Conservation (phyloP, 164 flowering plant species). For the Magnolia officinalis region DNA sequence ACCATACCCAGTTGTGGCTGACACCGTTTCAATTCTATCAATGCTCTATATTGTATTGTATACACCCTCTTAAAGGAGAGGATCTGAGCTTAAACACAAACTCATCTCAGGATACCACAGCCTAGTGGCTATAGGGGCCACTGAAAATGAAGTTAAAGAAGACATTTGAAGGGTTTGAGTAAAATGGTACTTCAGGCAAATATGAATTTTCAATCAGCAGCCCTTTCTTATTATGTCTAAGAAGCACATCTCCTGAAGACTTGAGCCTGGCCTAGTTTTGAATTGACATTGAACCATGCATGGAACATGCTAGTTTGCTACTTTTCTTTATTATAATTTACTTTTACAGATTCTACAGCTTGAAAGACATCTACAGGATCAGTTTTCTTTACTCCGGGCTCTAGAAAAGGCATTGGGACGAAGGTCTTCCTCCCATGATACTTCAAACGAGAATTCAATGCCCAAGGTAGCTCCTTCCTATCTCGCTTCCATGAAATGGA, state of each 20-base stretch:
- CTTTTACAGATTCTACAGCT: slow-evolving; percentile 56
- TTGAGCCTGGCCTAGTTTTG: not conserved
- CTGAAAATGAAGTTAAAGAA: no score
- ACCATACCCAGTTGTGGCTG: no score
- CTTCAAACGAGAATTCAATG: slow-evolving; percentile 30
- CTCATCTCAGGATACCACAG: no score
- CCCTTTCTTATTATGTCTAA: no score
- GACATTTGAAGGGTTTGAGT: no score
- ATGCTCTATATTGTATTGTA: no score
- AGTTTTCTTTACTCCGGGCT: slow-evolving; percentile 40
- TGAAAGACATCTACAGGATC: slow-evolving; percentile 54
- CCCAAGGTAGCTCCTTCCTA: slow-evolving; percentile 44
- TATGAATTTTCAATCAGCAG: no score
- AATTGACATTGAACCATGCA: not conserved
- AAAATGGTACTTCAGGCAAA: no score
- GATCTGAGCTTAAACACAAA: no score
- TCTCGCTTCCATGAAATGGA: not conserved
- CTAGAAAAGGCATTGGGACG: slow-evolving; percentile 58
- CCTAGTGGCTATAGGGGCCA: no score
- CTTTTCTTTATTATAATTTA: not conserved
- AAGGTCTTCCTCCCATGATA: slow-evolving; percentile 29
- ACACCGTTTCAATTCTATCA: no score
- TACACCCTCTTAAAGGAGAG: no score
- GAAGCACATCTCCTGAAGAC: not conserved
- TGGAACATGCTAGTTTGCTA: not conserved